Percentiles rank a stretch among this genome's conserved stretches.
These are phyloP conservation scores for Martiniozyma asiatica DNA, from an alignment of 1,139 yeast species.

Conservation along the genomic window DNA sequence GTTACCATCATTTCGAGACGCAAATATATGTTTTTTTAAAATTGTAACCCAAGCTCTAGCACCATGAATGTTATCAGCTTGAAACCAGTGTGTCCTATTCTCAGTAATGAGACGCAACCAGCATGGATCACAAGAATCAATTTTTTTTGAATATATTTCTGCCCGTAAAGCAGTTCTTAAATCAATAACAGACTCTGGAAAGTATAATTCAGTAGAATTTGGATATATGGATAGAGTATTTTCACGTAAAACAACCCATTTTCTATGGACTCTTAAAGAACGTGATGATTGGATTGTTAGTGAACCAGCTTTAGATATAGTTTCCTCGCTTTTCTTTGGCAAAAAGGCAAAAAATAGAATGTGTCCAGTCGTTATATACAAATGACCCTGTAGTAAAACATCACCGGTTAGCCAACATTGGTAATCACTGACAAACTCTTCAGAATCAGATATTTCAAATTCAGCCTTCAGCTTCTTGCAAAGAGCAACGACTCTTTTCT, in stretches of 20 bases:
- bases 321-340: slow-evolving; percentile 48
- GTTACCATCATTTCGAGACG: slow-evolving; percentile 57
- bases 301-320: slow-evolving; percentile 39
- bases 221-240: slow-evolving; percentile 60
- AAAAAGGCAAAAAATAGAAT: slow-evolving; percentile 70
- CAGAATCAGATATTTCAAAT: slow-evolving; percentile 35
- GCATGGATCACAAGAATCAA: slow-evolving; percentile 20
- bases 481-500: slow-evolving; percentile 24
- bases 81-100: slow-evolving; percentile 48
- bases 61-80: slow-evolving; percentile 58
- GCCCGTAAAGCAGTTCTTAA: slow-evolving; percentile 52
- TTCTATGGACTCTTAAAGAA: slow-evolving; percentile 28
- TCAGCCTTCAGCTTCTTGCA: slow-evolving; percentile 24
- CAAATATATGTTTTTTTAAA: slow-evolving; percentile 65
- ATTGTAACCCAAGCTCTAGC: slow-evolving; percentile 77
- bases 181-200: slow-evolving; percentile 70
- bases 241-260: slow-evolving; percentile 71
- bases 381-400: slow-evolving; percentile 75
- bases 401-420: slow-evolving; percentile 76
- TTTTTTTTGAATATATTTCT: slow-evolving; percentile 28
- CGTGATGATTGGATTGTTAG: slow-evolving; percentile 23
- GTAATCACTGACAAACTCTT: slow-evolving; percentile 42
- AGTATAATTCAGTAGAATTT: slow-evolving; percentile 67
- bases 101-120: slow-evolving; percentile 51
- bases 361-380: slow-evolving; percentile 55